phyloP scores from a whole-genome alignment of 2,329 filamentous ascomycete genomes.

The Xylaria sp. region DNA sequence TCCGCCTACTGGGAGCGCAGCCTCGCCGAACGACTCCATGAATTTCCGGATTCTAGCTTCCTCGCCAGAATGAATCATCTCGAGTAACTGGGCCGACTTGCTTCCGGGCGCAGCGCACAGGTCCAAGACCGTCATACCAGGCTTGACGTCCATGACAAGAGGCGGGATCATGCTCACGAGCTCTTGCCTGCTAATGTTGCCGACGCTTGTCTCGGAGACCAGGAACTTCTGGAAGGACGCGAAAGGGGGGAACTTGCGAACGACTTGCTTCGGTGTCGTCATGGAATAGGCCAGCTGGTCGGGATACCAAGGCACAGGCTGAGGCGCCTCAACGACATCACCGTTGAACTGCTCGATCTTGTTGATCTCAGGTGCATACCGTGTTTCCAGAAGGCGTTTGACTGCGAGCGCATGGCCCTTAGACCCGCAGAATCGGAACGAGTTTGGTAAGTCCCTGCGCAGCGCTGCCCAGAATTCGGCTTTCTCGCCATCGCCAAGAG shows the following conservation, averaged over 20 bases:
- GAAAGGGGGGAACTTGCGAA: conserved; percentile 93
- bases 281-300: conserved; percentile 96
- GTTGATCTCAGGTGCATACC: conserved; percentile 91
- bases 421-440: conserved; percentile 96
- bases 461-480: conserved; percentile 86
- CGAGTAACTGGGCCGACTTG: conserved; percentile 94
- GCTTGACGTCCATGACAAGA: conserved; percentile 87
- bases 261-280: conserved; percentile 96
- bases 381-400: conserved; percentile 84
- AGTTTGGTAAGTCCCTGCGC: conserved; percentile 89
- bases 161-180: conserved; percentile 99
- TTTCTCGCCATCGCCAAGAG: conserved; percentile 81
- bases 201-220: conserved; percentile 95
- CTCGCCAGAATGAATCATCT: conserved; percentile 93
- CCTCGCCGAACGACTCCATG: conserved; percentile 66
- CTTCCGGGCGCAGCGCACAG: conserved; percentile 97
- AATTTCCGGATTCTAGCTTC: conserved; percentile 84
- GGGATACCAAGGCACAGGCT: conserved; percentile 90
- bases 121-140: conserved; percentile 92
- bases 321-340: conserved; percentile 81
- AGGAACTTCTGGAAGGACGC: conserved; percentile 97
- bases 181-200: conserved; percentile 97
- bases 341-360: conserved; percentile 86
- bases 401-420: conserved; percentile 95
- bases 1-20: conserved; percentile 36